Evolutionary conservation across 768 basidiomycete genomes (phyloP), one percentile per base, ranked within the genome.

Genomic region (Auricularia heimuer): DNA sequence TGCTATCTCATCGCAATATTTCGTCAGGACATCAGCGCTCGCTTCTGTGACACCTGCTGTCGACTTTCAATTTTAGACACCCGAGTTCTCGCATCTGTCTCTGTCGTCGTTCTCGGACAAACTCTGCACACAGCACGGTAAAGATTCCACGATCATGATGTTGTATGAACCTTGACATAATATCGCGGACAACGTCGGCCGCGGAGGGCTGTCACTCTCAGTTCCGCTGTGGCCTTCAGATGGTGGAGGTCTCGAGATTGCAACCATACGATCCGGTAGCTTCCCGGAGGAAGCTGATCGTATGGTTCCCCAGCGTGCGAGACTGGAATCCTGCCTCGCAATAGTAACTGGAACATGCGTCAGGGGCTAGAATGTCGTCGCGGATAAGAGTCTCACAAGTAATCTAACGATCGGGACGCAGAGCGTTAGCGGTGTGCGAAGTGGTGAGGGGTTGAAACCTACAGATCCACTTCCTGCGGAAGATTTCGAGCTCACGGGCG

Each of bases 391-490:
- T 29, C 56, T 6, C 64, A 82, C 82, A 79, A 82, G 69, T 83
- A 81, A 71, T 82, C 82, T 79, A 29, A 29, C 29, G 29, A 29
- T 29, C 29, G 29, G 67, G 60, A 54, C 39, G 12, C 39, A 12
- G 42, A 1, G 18, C 6, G 47, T 21, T 51, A 51, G 14, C 47
- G 29, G 29, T 29, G 18, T 16, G 47, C 21, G 11, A 51, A 51
- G 47, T 18, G 21, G 1, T 4, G 21, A 51, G 18, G 16, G 6
- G 18, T 12, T 18, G 47, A 14, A 8, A 78, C 83, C 73, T 68
- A 87, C 85, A 89, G 70, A 84, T 80, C 87, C 87, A 88, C 72
- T 88, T 89, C 65, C 87, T 74, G 71, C 82, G 83, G 74, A 92
- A 92, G 35, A 90, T 85, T 70, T 88, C 85, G 61, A 88, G 80